These are phyloP conservation scores for Raffaelea ambrosiae DNA, from an alignment of 2,329 filamentous ascomycete species.

Conservation along the genomic window DNA sequence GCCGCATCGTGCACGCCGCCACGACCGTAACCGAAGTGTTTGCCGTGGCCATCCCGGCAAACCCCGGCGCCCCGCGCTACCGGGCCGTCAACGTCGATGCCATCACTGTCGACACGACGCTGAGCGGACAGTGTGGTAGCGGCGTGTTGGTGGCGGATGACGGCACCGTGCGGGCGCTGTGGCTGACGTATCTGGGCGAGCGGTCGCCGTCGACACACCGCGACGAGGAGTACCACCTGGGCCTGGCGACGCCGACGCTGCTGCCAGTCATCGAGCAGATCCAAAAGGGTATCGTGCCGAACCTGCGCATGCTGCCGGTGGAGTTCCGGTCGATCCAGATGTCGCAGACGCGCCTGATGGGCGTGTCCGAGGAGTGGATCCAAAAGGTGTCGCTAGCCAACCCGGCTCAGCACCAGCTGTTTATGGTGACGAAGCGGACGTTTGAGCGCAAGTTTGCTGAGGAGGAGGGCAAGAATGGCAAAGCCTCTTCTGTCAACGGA, in stretches of 20 bases:
- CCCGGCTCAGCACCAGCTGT: conserved; percentile 87
- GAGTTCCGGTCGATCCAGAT: conserved; percentile 95
- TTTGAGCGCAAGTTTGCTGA: conserved; percentile 42
- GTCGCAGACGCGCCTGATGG: conserved; percentile 95
- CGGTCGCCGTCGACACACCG: conserved; percentile 68
- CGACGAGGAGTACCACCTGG: conserved; percentile 94
- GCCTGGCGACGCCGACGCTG: conserved; percentile 78
- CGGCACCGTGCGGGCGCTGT: conserved; percentile 87
- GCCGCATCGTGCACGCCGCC: conserved; percentile 85
- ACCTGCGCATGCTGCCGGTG: conserved; percentile 83
- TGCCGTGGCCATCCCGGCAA: conserved; percentile 91
- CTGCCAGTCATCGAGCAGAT: conserved; percentile 85
- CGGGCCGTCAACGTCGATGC: conserved; percentile 93
- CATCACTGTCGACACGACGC: conserved; percentile 89
- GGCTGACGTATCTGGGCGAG: conserved; percentile 95
- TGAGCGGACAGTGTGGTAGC: conserved; percentile 86
- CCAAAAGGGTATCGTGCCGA: conserved; percentile 67
- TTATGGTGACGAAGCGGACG: conserved; percentile 86
- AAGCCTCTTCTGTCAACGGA: no score
- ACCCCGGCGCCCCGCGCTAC: conserved; percentile 83
- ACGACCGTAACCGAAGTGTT: conserved; percentile 96
- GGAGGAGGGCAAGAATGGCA: background rate
- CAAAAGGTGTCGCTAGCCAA: conserved; percentile 81
- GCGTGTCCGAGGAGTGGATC: conserved; percentile 93
- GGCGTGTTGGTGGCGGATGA: conserved; percentile 86